Evolutionary conservation across 2,329 filamentous ascomycete species (phyloP).

Genomic region (Cercospora janseana): DNA sequence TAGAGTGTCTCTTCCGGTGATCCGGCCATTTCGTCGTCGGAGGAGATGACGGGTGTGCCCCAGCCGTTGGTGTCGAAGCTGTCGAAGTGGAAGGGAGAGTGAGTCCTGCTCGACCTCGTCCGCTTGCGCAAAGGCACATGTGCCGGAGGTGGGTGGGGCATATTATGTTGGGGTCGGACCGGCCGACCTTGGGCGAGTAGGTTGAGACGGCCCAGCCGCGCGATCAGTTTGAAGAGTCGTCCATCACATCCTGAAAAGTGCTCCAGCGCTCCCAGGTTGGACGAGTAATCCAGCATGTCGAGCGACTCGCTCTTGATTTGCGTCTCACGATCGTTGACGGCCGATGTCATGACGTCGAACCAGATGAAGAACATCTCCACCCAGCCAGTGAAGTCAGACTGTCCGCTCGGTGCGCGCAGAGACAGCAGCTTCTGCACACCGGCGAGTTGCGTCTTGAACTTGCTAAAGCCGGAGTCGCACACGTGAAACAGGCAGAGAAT

Average conservation of each 20-base stretch:
- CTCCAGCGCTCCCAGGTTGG: slow-evolving; percentile 71
- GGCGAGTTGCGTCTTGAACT: slow-evolving; percentile 89
- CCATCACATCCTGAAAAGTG: slow-evolving; percentile 87
- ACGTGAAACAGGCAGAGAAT: slow-evolving; percentile 90
- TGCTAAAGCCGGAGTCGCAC: slow-evolving; percentile 87
- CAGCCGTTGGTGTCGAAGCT: slow-evolving; percentile 69
- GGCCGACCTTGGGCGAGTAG: slow-evolving; percentile 69
- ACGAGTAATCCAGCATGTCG: slow-evolving; percentile 62
- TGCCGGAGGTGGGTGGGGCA: slow-evolving; percentile 11
- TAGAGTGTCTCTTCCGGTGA: slow-evolving; percentile 36
- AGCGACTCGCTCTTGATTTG: slow-evolving; percentile 66
- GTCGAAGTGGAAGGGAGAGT: slow-evolving; percentile 47
- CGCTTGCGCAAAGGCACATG: slow-evolving; percentile 10
- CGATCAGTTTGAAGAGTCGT: slow-evolving; percentile 80
- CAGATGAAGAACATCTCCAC: slow-evolving; percentile 92
- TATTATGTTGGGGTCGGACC: slow-evolving; percentile 32
- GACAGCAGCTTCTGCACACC: slow-evolving; percentile 87
- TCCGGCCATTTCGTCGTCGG: slow-evolving; percentile 38
- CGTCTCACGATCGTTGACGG: slow-evolving; percentile 85
- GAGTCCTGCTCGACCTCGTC: slow-evolving; percentile 11
- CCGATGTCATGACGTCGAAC: slow-evolving; percentile 89
- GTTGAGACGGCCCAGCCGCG: slow-evolving; percentile 79
- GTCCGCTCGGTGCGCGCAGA: slow-evolving; percentile 64
- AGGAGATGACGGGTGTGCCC: slow-evolving; percentile 43
- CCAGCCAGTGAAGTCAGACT: slow-evolving; percentile 72